A percentile compares a stretch with the other conserved stretches of the same genome.
Evolutionary conservation across 2,329 filamentous ascomycete species (phyloP).

Genomic region (Ophiostoma piceae): DNA sequence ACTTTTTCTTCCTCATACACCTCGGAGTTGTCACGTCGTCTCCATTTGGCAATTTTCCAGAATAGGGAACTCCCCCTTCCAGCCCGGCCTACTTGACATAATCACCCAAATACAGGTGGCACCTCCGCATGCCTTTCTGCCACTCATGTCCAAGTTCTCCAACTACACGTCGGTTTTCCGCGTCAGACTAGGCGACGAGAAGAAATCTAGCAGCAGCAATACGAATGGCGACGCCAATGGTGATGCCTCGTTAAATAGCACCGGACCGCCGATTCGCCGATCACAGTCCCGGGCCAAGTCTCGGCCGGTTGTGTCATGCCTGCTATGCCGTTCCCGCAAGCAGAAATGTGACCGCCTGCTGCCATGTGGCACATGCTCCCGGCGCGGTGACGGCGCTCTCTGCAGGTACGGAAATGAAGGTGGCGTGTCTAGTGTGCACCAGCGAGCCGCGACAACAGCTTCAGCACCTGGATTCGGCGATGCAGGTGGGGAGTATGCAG

Average conservation of each 20-base stretch:
- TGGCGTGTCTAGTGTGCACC: constrained; percentile 4
- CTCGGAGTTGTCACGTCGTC: not conserved
- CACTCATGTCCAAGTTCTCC: constrained; percentile 15
- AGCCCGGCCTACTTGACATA: not conserved
- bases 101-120: not conserved
- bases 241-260: not conserved
- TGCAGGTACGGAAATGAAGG: constrained; percentile 34
- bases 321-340: constrained; percentile 41
- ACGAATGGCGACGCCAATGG: not conserved
- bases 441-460: not conserved
- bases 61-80: not conserved
- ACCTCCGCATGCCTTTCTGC: not conserved
- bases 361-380: constrained; percentile 39
- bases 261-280: constrained; percentile 10
- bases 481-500: not conserved
- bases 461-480: not conserved
- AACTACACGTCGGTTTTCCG: constrained; percentile 28
- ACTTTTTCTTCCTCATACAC: not conserved
- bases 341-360: constrained; percentile 41
- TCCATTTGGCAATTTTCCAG: not conserved
- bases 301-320: constrained; percentile 41
- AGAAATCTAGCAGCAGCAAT: not conserved
- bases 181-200: constrained; percentile 20
- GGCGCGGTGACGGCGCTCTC: constrained; percentile 34
- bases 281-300: constrained; percentile 15